These are phyloP conservation scores for Erysimum cheiranthoides DNA, from an alignment of 345 rosid species.

Conservation along the genomic window DNA sequence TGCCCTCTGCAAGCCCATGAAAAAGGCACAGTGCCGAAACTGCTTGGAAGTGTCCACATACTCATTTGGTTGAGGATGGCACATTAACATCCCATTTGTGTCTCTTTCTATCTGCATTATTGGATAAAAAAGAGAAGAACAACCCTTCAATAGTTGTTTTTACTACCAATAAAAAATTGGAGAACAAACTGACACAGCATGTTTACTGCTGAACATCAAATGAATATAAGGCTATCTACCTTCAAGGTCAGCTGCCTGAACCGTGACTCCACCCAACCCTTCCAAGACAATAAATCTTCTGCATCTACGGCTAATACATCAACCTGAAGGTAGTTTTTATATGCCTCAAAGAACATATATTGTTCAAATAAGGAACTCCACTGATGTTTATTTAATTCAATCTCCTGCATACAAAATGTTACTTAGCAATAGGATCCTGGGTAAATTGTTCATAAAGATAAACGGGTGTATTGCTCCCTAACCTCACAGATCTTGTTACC, in stretches of 20 bases:
- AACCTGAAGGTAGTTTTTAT: conserved; percentile 72
- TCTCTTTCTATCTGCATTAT: conserved; percentile 67
- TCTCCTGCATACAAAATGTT: conserved; percentile 49
- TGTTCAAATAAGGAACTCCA: conserved; percentile 68
- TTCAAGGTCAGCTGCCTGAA: conserved; percentile 69
- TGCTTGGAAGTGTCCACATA: conserved; percentile 57
- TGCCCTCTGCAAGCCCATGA: conserved; percentile 74
- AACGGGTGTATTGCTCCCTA: conserved; percentile 1
- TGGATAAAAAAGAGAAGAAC: conserved; percentile 8
- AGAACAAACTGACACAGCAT: background rate
- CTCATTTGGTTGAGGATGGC: conserved; percentile 74
- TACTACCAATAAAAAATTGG: background rate
- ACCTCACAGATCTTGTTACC: conserved; percentile 71
- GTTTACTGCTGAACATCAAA: conserved; percentile 1
- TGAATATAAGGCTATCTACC: conserved; percentile 44
- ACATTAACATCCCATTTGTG: conserved; percentile 70
- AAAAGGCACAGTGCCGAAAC: conserved; percentile 62
- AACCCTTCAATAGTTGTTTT: background rate
- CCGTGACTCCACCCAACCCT: conserved; percentile 83
- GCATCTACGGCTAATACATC: conserved; percentile 60
- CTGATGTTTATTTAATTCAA: conserved; percentile 60
- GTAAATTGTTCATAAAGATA: conserved; percentile 11
- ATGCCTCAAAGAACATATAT: conserved; percentile 66
- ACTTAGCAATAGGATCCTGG: background rate
- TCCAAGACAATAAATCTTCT: conserved; percentile 67